Percentiles rank a stretch among this genome's conserved stretches.
Evolutionary conservation across 768 basidiomycete genomes (phyloP).

Genomic region (Porpolomopsis calyptriformis): DNA sequence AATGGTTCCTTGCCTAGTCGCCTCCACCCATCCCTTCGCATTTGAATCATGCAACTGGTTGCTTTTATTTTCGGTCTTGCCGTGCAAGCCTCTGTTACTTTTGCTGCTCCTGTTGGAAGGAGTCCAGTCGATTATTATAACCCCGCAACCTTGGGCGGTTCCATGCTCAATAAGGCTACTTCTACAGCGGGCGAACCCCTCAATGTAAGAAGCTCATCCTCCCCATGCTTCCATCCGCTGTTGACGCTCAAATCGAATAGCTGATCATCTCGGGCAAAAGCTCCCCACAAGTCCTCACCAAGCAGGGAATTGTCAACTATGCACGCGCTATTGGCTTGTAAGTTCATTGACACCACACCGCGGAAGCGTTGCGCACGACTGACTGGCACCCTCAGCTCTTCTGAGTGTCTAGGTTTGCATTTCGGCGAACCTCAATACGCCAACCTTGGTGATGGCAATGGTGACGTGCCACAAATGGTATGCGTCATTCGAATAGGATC

Average conservation of each 20-base stretch:
- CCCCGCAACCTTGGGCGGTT: constrained; percentile 28
- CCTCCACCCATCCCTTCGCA: not conserved
- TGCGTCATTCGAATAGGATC: constrained; percentile 11
- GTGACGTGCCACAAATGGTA: constrained; percentile 44
- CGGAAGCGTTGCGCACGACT: constrained; percentile 14
- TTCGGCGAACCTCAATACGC: constrained; percentile 56
- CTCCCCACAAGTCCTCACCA: constrained; percentile 44
- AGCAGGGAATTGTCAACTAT: constrained; percentile 46
- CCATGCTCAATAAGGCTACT: constrained; percentile 48
- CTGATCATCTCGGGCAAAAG: constrained; percentile 60
- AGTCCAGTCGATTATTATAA: not conserved
- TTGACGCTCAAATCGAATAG: constrained; percentile 14
- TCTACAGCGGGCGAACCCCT: constrained; percentile 58
- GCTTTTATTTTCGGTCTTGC: not conserved
- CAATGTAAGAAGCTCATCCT: constrained; percentile 41
- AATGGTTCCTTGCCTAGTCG: not conserved
- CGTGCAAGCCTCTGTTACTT: not conserved
- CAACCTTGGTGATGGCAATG: constrained; percentile 72
- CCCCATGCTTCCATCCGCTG: constrained; percentile 10
- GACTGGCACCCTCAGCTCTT: constrained; percentile 14
- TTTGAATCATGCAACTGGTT: not conserved
- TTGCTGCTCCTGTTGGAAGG: not conserved
- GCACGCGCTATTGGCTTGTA: constrained; percentile 57
- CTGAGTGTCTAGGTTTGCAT: constrained; percentile 70
- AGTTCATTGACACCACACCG: constrained; percentile 22